Percentiles rank a stretch among this genome's conserved stretches.
Evolutionary conservation across 2,329 filamentous ascomycete species (phyloP).

Genomic region (Dendrostoma leiphaemia): DNA sequence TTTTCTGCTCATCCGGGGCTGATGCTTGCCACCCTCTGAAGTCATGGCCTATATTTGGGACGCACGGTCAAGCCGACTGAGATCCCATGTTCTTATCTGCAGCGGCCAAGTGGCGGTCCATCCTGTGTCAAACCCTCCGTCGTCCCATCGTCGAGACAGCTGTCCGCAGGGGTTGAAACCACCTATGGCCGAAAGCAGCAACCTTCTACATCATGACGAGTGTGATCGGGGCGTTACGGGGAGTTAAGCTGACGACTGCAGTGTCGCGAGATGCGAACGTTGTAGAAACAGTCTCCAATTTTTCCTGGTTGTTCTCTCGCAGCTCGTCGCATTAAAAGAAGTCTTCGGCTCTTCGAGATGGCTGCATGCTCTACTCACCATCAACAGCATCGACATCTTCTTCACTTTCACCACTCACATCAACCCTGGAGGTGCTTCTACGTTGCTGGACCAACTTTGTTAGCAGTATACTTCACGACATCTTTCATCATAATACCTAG

Average conservation of each 20-base stretch:
- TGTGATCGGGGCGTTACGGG: neutral
- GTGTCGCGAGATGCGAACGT: neutral
- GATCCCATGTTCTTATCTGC: neutral
- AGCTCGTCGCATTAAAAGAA: neutral
- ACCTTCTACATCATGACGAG: neutral
- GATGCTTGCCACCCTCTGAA: neutral
- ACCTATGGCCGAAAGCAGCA: neutral
- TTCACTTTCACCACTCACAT: neutral
- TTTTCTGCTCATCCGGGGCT: neutral
- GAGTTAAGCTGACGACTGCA: constrained; percentile 10
- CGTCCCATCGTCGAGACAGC: constrained; percentile 15
- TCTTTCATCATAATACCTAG: neutral
- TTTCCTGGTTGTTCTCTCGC: too few species aligned
- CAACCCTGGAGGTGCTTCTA: neutral
- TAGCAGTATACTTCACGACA: neutral
- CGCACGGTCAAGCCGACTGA: neutral
- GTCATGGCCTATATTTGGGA: neutral
- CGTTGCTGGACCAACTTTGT: constrained; percentile 10
- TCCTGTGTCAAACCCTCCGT: neutral
- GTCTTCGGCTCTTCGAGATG: neutral
- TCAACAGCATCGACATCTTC: neutral
- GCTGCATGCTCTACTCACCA: neutral
- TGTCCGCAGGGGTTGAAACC: constrained; percentile 7
- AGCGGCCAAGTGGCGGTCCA: neutral
- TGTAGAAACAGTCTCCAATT: neutral